These are phyloP conservation scores for Quercus agrifolia DNA, from an alignment of 306 rosid genomes.

Conservation along the genomic window DNA sequence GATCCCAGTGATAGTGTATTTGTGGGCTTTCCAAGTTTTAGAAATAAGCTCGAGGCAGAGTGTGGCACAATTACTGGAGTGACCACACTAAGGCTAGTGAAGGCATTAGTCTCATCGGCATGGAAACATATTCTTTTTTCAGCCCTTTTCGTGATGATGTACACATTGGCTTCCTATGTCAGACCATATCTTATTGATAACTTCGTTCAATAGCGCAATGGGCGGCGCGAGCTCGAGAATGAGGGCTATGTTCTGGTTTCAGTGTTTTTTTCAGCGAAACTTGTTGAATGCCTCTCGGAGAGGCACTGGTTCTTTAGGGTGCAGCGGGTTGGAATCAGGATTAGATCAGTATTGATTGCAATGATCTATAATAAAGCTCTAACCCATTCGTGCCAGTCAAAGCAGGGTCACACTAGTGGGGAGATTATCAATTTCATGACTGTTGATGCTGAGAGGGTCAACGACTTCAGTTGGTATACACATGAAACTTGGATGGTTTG, in stretches of 20 bases:
- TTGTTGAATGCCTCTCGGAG: conserved; percentile 39
- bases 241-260: conserved; percentile 43
- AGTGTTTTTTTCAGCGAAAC: conserved; percentile 39
- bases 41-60: conserved; percentile 31
- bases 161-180: conserved; percentile 41
- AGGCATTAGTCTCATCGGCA: conserved; percentile 28
- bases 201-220: conserved; percentile 47
- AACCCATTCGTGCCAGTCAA: conserved; percentile 48
- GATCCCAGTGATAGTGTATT: conserved; percentile 38
- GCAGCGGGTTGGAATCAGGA: conserved; percentile 34
- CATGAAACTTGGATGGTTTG: conserved; percentile 10
- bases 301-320: conserved; percentile 45
- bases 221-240: conserved; percentile 26
- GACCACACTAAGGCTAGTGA: conserved; percentile 30
- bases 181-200: conserved; percentile 48
- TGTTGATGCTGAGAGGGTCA: conserved; percentile 50
- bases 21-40: conserved; percentile 43
- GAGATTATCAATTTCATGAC: conserved; percentile 58
- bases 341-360: conserved; percentile 35
- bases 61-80: conserved; percentile 20
- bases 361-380: conserved; percentile 41
- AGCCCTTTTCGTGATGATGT: conserved; percentile 6
- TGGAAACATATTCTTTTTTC: conserved; percentile 42
- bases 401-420: conserved; percentile 41
- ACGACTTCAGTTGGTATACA: conserved; percentile 33